A percentile compares a stretch with the other conserved stretches of the same genome.
These are phyloP conservation scores for Saccharomyces eubayanus DNA, from an alignment of 805 yeast species.

Conservation along the genomic window DNA sequence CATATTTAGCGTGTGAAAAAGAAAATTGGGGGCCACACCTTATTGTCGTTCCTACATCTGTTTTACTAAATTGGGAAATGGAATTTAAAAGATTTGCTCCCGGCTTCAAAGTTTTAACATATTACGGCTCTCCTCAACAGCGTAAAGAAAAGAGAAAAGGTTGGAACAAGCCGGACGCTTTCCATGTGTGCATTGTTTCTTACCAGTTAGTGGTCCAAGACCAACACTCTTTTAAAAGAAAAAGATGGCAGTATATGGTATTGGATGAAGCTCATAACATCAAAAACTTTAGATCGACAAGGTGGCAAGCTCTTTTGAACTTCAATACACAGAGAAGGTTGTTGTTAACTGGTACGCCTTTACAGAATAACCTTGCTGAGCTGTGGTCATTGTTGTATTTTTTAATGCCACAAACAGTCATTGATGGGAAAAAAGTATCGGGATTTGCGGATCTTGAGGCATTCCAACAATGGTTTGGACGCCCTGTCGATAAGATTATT, in stretches of 20 bases:
- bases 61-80: conserved; percentile 98
- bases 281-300: conserved; percentile 88
- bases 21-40: conserved; percentile 97
- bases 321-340: conserved; percentile 87
- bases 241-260: conserved; percentile 93
- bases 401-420: conserved; percentile 85
- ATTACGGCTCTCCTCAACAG: conserved; percentile 95
- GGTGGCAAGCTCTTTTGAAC: conserved; percentile 94
- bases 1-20: conserved; percentile 88
- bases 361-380: conserved; percentile 90
- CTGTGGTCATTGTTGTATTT: conserved; percentile 93
- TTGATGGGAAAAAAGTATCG: conserved; percentile 36
- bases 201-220: conserved; percentile 97
- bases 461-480: conserved; percentile 98
- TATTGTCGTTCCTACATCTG: conserved; percentile 95
- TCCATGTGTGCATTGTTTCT: conserved; percentile 94
- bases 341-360: conserved; percentile 90
- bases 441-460: conserved; percentile 95
- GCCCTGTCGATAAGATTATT: conserved; percentile 86
- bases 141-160: conserved; percentile 93
- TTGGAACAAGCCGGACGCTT: conserved; percentile 93
- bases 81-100: conserved; percentile 98
- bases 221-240: conserved; percentile 85
- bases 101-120: conserved; percentile 89
- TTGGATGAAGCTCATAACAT: conserved; percentile 97